Conservation (phyloP, 2,329 filamentous ascomycete species). For the Dothistroma pini region DNA sequence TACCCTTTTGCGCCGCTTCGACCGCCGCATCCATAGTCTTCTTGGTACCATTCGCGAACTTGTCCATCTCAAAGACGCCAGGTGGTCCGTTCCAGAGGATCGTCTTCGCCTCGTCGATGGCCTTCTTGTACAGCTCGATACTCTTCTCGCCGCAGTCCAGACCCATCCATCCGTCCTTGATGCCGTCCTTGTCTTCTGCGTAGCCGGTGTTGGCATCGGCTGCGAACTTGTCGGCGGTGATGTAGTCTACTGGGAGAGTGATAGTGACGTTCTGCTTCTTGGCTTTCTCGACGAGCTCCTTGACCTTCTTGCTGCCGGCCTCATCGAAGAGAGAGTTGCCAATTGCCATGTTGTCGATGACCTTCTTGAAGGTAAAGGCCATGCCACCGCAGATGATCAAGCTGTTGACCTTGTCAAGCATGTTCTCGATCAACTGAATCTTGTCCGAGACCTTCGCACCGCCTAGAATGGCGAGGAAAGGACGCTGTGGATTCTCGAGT, state of each 20-base stretch:
- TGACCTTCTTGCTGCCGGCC: conserved; percentile 87
- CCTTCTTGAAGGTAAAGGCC: conserved; percentile 99
- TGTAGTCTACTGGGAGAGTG: conserved; percentile 89
- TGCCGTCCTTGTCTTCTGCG: conserved; percentile 82
- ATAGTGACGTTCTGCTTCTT: conserved; percentile 95
- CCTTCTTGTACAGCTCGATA: conserved; percentile 79
- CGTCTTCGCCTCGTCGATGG: conserved; percentile 85
- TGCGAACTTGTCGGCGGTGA: conserved; percentile 93
- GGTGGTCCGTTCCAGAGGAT: conserved; percentile 99
- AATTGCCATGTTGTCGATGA: conserved; percentile 84
- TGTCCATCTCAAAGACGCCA: conserved; percentile 95
- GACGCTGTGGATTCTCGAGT: conserved; percentile 85
- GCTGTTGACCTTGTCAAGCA: conserved; percentile 96
- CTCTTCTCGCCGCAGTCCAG: conserved; percentile 91
- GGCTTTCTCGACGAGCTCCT: conserved; percentile 85
- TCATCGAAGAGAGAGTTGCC: conserved; percentile 91
- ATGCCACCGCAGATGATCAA: conserved; percentile 96
- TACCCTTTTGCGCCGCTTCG: conserved; percentile 71
- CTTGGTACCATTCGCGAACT: conserved; percentile 91
- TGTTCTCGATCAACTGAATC: conserved; percentile 99
- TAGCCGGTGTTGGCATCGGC: conserved; percentile 75
- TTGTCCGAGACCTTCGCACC: conserved; percentile 99
- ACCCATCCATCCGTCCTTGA: conserved; percentile 97
- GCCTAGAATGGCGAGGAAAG: conserved; percentile 97
- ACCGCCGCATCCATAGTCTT: conserved; percentile 86